Percentiles rank a stretch among this genome's conserved stretches.
Conservation (phyloP, 2,329 filamentous ascomycete genomes). For the Pseudogymnoascus sp. region DNA sequence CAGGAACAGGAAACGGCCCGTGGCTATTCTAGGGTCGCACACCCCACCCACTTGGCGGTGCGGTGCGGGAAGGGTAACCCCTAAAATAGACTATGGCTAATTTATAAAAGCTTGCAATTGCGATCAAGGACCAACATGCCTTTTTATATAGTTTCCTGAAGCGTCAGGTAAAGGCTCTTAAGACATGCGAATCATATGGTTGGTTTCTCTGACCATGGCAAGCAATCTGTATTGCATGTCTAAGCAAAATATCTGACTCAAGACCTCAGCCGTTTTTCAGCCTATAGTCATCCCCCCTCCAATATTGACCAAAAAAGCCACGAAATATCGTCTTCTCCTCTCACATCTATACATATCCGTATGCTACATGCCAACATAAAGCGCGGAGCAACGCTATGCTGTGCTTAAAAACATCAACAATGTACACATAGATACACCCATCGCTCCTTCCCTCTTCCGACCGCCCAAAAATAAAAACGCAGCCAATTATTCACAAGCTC, state of each 20-base stretch:
- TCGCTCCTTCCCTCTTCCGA: background rate
- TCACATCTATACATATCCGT: background rate
- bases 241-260: background rate
- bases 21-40: background rate
- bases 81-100: background rate
- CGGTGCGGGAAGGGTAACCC: background rate
- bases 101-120: background rate
- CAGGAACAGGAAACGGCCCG: background rate
- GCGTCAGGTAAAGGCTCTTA: background rate
- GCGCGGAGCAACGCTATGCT: background rate
- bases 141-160: background rate
- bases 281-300: no score
- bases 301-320: background rate
- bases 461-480: background rate
- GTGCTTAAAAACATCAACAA: background rate
- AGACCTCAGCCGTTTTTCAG: background rate
- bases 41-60: background rate
- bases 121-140: background rate
- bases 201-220: background rate
- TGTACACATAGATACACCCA: background rate
- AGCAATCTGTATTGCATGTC: background rate
- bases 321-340: background rate
- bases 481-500: background rate
- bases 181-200: background rate
- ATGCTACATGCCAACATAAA: background rate